Conservation (phyloP, 345 rosid species). For the Ceriops zippeliana region DNA sequence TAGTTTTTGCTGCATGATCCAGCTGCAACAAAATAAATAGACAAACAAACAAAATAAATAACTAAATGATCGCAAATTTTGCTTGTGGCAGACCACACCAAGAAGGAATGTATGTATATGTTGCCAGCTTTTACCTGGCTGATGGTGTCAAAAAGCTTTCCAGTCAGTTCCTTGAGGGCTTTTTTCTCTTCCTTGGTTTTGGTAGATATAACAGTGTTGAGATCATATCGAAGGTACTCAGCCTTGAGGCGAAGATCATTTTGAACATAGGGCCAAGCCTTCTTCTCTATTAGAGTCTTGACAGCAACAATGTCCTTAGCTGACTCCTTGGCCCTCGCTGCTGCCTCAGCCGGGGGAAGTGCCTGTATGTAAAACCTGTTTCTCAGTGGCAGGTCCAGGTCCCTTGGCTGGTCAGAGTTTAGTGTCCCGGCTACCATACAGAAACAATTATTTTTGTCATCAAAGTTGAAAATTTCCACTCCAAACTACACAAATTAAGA, state of each 20-base stretch:
- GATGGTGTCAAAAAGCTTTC: slow-evolving; percentile 69
- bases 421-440: slow-evolving; percentile 74
- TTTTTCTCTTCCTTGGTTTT: slow-evolving; percentile 75
- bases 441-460: neutral
- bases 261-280: slow-evolving; percentile 87
- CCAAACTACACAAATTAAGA: no score
- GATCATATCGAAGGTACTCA: slow-evolving; percentile 74
- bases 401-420: slow-evolving; percentile 86
- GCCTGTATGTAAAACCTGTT: slow-evolving; percentile 74
- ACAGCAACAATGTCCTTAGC: slow-evolving; percentile 76
- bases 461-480: neutral
- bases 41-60: neutral
- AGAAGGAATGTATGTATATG: neutral
- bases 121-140: slow-evolving; percentile 35
- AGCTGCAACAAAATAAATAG: slow-evolving; percentile 37
- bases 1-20: slow-evolving; percentile 88
- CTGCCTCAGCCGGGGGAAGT: slow-evolving; percentile 60
- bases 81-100: neutral
- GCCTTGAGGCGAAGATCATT: slow-evolving; percentile 81
- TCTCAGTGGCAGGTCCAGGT: slow-evolving; percentile 47
- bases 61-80: neutral
- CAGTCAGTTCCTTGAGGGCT: slow-evolving; percentile 59
- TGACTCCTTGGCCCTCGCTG: slow-evolving; percentile 73
- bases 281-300: slow-evolving; percentile 73
- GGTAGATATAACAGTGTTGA: slow-evolving; percentile 72